A percentile compares a stretch with the other conserved stretches of the same genome.
phyloP scores from a whole-genome alignment of 1,139 yeast genomes.

The Lodderomyces oxycetoniae region DNA sequence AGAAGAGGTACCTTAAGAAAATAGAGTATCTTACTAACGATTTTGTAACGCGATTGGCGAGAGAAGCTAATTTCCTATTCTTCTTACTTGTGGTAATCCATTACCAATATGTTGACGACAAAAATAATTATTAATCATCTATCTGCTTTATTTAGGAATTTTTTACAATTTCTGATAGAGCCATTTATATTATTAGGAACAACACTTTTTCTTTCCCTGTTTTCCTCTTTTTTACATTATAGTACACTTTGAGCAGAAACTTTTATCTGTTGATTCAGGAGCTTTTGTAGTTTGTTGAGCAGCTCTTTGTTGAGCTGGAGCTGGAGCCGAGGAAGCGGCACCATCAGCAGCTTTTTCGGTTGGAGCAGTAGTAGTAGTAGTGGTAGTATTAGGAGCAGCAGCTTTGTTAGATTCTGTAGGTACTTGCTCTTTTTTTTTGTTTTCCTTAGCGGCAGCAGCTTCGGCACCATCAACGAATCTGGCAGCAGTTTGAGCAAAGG shows the following conservation, averaged over 20 bases:
- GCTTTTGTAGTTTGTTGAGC: constrained; percentile 19
- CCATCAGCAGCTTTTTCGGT: constrained; percentile 4
- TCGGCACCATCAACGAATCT: background rate
- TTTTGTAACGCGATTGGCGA: background rate
- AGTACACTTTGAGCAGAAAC: constrained; percentile 26
- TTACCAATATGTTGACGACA: background rate
- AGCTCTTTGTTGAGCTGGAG: constrained; percentile 14
- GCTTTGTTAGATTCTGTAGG: constrained; percentile 4
- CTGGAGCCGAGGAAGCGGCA: constrained; percentile 11
- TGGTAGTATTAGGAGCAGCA: constrained; percentile 17
- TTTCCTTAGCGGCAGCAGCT: constrained; percentile 1
- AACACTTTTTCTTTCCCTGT: no score
- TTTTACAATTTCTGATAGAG: no score
- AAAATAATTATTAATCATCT: constrained; percentile 4
- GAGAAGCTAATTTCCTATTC: background rate
- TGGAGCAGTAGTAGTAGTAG: constrained; percentile 9
- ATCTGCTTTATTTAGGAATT: no score
- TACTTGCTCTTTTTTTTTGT: no score
- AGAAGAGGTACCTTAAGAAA: no score
- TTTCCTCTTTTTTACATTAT: constrained; percentile 23
- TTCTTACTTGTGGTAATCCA: no score
- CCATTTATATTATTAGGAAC: no score
- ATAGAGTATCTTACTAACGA: constrained; percentile 3
- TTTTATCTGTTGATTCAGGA: constrained; percentile 20
- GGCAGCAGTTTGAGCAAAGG: constrained; percentile 3